Base-by-base conservation (phyloP, 192 early-diverging fungal genomes). In the Phycomyces blakesleeanus region DNA sequence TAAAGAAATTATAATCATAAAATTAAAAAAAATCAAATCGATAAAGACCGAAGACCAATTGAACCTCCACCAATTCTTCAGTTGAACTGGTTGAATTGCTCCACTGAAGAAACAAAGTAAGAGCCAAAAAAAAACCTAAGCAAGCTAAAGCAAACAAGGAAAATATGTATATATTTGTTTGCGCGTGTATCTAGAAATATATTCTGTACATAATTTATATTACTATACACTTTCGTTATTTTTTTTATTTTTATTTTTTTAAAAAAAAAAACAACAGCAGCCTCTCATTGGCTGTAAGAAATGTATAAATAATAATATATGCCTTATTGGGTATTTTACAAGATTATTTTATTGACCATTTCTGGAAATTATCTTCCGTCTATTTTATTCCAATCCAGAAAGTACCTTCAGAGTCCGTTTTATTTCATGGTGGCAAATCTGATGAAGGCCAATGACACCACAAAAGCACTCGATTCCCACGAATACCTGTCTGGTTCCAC, bases 381-480 rank as follows among this genome's bases (percentile, higher is more conserved):
- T 51, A 34, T 29, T 59, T 47, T 9, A 34, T 57, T 58, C 3
- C 53, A 26, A 18, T 56, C 10, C 25, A 72, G 70, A 25, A 56
- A 67, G 24, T 75, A 74, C 57, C 75, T 84, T 42, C 87, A 89
- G 63, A 93, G 93, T 69, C 93, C 96, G 14, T 94, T 93, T 72
- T 93, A 93, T 71, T 97, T 97, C 75, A 93, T 95, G 92, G 95
- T 93, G 69, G 93, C 89, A 18, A 92, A 92, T 34, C 81, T 97
- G 26, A 86, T 95, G 64, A 67, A 62, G 52, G 79, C 82, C 54
- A 83, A 88, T 21, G 87, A 87, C 62, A 83, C 86, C 42, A 88
- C 93, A 59, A 78, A 90, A 42, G 60, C 74, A 16, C 56, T 90
- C 80, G 77, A 84, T 78, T 58, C 84, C 55, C 90, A 91, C 15